Percentiles rank a stretch among this genome's conserved stretches.
phyloP scores from a whole-genome alignment of 2,329 filamentous ascomycete genomes.

The Penicillium decumbens region DNA sequence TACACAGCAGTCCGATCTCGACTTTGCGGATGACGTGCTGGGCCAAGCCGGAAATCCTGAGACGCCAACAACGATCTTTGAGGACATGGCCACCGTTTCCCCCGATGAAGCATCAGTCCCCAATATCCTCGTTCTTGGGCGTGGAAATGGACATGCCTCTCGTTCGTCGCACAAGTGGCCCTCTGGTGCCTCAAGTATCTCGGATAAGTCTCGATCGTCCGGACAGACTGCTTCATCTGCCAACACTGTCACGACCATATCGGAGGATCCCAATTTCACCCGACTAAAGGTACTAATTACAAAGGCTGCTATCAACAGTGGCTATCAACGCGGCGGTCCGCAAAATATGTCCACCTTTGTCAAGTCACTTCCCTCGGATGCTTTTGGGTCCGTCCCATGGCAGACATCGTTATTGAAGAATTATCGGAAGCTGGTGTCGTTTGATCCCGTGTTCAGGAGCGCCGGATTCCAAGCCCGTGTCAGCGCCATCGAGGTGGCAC shows the following conservation, averaged over 20 bases:
- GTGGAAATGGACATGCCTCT: conserved; percentile 56
- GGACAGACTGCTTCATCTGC: conserved; percentile 46
- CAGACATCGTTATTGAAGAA: conserved; percentile 68
- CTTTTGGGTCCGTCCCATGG: conserved; percentile 69
- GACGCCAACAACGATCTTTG: conserved; percentile 91
- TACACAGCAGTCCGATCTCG: conserved; percentile 40
- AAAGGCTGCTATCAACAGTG: conserved; percentile 79
- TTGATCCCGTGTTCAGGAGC: conserved; percentile 62
- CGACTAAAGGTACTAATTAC: conserved; percentile 75
- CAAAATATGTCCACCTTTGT: conserved; percentile 68
- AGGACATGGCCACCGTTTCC: conserved; percentile 81
- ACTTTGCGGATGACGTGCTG: conserved; percentile 25
- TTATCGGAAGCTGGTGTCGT: conserved; percentile 74
- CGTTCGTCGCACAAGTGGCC: conserved; percentile 56
- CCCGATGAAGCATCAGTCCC: conserved; percentile 74
- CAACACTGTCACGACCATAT: conserved; percentile 41
- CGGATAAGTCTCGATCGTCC: conserved; percentile 68
- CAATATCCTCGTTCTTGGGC: conserved; percentile 82
- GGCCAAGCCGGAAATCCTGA: conserved; percentile 56
- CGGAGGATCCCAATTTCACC: conserved; percentile 70
- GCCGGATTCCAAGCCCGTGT: conserved; percentile 33
- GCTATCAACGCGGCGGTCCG: conserved; percentile 62
- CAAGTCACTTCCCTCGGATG: conserved; percentile 66
- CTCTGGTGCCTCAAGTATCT: conserved; percentile 72
- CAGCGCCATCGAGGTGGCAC: conserved; percentile 68